phyloP scores from a whole-genome alignment of 2,329 filamentous ascomycete genomes.

The Didymella pinodella region DNA sequence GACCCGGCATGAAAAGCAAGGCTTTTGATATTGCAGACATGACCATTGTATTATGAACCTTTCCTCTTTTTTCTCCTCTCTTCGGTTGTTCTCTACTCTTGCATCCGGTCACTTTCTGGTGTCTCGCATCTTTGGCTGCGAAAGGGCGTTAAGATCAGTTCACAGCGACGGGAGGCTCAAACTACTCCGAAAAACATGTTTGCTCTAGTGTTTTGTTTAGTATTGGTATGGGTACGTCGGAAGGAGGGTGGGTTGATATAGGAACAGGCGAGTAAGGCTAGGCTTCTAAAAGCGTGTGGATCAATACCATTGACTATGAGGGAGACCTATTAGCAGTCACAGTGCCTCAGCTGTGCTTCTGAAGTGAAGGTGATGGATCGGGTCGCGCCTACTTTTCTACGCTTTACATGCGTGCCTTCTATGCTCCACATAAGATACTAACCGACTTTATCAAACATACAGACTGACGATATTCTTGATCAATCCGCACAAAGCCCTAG shows the following conservation, averaged over 20 bases:
- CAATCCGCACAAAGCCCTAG: not conserved
- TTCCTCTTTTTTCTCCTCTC: constrained; percentile 25
- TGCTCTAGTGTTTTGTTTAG: constrained; percentile 14
- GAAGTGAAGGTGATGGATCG: not conserved
- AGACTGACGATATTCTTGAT: not conserved
- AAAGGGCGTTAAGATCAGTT: constrained; percentile 35
- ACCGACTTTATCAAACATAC: not conserved
- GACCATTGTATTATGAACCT: constrained; percentile 47
- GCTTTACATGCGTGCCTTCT: not conserved
- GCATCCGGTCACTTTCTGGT: constrained; percentile 44
- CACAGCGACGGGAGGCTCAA: constrained; percentile 33
- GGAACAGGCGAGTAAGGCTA: not conserved
- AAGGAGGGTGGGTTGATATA: not conserved
- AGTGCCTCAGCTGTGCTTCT: not conserved
- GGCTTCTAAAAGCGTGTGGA: constrained; percentile 16
- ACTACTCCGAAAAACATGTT: constrained; percentile 16
- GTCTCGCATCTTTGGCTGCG: constrained; percentile 28
- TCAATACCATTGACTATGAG: constrained; percentile 9
- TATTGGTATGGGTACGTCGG: constrained; percentile 16
- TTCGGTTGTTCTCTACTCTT: constrained; percentile 25
- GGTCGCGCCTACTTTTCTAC: not conserved
- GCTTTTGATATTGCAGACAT: constrained; percentile 35
- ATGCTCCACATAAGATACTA: not conserved
- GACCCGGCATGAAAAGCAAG: constrained; percentile 35
- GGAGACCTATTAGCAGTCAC: not conserved